A percentile compares a stretch with the other conserved stretches of the same genome.
Evolutionary conservation across 805 yeast genomes (phyloP).

Genomic region (Metschnikowia koreensis): DNA sequence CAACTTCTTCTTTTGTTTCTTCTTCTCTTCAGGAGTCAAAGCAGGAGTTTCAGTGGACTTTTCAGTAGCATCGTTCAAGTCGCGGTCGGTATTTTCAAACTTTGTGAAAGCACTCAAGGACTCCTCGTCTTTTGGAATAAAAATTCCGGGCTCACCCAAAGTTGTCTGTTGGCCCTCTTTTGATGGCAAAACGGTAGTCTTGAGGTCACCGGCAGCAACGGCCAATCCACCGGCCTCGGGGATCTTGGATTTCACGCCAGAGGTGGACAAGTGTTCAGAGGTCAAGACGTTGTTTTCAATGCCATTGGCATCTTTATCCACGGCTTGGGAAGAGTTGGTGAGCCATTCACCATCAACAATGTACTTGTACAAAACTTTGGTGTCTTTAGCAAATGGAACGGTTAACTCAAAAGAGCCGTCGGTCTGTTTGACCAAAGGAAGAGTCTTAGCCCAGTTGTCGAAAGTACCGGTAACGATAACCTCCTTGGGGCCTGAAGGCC

Average conservation of each 20-base stretch:
- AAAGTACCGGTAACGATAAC: slow-evolving; percentile 63
- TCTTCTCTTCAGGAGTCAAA: slow-evolving; percentile 18
- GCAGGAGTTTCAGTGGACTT: slow-evolving; percentile 3
- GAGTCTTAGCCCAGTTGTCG: slow-evolving; percentile 55
- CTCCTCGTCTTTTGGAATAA: slow-evolving; percentile 59
- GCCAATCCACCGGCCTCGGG: slow-evolving; percentile 21
- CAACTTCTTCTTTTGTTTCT: slow-evolving; percentile 44
- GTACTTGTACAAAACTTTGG: slow-evolving; percentile 52
- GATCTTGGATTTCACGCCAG: slow-evolving; percentile 12
- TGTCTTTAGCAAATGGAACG: slow-evolving; percentile 48
- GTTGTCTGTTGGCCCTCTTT: slow-evolving; percentile 42
- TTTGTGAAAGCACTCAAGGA: slow-evolving; percentile 65
- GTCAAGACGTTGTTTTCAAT: slow-evolving; percentile 51
- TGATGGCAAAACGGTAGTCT: slow-evolving; percentile 48
- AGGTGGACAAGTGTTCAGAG: slow-evolving; percentile 30
- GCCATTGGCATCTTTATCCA: slow-evolving; percentile 49
- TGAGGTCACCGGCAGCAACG: slow-evolving; percentile 12
- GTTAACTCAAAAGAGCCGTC: slow-evolving; percentile 61
- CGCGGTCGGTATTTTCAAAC: slow-evolving; percentile 48
- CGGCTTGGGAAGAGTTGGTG: slow-evolving; percentile 36
- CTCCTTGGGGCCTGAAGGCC: slow-evolving; percentile 47
- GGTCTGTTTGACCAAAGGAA: slow-evolving; percentile 57
- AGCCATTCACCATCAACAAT: slow-evolving; percentile 72
- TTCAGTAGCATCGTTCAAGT: slow-evolving; percentile 44
- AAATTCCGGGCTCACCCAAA: slow-evolving; percentile 74